phyloP scores from a whole-genome alignment of 2,329 filamentous ascomycete species.

The Albifimbria verrucaria region DNA sequence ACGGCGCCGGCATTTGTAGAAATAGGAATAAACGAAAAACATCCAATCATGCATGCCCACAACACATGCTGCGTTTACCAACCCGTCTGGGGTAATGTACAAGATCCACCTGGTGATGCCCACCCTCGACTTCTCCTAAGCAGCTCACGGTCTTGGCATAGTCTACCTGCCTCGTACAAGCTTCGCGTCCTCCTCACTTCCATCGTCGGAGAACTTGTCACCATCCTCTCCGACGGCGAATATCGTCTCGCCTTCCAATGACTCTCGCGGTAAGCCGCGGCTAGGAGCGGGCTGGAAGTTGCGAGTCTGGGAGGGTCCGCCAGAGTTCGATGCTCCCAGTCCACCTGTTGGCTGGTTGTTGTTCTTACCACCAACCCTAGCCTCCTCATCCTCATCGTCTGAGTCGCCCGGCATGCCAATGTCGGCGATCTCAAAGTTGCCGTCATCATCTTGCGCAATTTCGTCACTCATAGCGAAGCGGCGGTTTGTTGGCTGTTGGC shows the following conservation, averaged over 20 bases:
- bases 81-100: not conserved
- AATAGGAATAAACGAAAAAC: not conserved
- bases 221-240: constrained; percentile 87
- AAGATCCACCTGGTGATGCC: constrained; percentile 8
- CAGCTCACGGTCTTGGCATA: not conserved
- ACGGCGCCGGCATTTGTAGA: not conserved
- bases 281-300: constrained; percentile 15
- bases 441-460: constrained; percentile 96
- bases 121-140: constrained; percentile 13
- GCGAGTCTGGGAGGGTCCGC: constrained; percentile 7
- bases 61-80: not conserved
- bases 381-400: constrained; percentile 53
- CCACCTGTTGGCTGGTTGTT: constrained; percentile 16
- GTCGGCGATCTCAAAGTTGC: constrained; percentile 89
- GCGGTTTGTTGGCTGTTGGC: constrained; percentile 91
- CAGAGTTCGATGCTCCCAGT: constrained; percentile 18
- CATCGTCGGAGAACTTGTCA: constrained; percentile 80
- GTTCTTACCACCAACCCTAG: constrained; percentile 40
- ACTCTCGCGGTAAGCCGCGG: constrained; percentile 46
- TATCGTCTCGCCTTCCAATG: constrained; percentile 84
- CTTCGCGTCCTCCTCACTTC: constrained; percentile 53
- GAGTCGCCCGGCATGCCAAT: constrained; percentile 72
- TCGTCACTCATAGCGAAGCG: constrained; percentile 99
- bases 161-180: constrained; percentile 44
- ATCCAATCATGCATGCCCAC: not conserved